Percentiles rank a stretch among this genome's conserved stretches.
These are phyloP conservation scores for Diaporthe velutina DNA, from an alignment of 2,329 filamentous ascomycete species.

Conservation along the genomic window DNA sequence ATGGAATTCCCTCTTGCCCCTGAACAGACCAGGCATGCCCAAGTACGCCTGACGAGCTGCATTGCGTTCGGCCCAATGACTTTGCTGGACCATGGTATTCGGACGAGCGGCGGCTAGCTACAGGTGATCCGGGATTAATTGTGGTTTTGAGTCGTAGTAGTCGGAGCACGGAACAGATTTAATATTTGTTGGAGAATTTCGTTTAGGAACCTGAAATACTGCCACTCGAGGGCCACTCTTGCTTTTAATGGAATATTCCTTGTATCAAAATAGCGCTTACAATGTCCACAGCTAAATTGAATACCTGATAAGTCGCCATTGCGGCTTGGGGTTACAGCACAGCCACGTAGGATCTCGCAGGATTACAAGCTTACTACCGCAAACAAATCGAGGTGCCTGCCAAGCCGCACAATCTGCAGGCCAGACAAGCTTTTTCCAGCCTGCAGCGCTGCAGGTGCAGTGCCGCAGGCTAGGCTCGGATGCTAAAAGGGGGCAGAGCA, in stretches of 20 bases:
- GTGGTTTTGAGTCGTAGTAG: neutral
- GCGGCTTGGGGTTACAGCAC: neutral
- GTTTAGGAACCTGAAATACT: neutral
- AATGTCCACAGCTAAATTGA: neutral
- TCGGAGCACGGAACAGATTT: neutral
- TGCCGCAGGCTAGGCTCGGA: neutral
- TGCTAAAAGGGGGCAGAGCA: too few species aligned
- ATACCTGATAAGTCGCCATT: neutral
- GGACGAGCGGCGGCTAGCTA: neutral
- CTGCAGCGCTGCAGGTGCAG: neutral
- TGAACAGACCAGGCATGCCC: neutral
- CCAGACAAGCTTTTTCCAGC: neutral
- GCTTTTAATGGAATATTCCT: neutral
- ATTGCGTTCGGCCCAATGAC: slow-evolving; percentile 7
- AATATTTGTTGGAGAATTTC: neutral
- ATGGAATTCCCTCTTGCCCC: neutral
- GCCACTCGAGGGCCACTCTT: neutral
- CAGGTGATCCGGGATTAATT: too few species aligned
- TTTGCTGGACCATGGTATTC: neutral
- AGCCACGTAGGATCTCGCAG: neutral
- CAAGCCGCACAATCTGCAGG: neutral
- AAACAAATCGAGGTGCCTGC: neutral
- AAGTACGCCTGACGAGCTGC: neutral
- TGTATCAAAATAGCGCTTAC: neutral
- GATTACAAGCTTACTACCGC: neutral